Percentiles rank a stretch among this genome's conserved stretches.
phyloP scores from a whole-genome alignment of 164 flowering plant species.

The Piper betle region DNA sequence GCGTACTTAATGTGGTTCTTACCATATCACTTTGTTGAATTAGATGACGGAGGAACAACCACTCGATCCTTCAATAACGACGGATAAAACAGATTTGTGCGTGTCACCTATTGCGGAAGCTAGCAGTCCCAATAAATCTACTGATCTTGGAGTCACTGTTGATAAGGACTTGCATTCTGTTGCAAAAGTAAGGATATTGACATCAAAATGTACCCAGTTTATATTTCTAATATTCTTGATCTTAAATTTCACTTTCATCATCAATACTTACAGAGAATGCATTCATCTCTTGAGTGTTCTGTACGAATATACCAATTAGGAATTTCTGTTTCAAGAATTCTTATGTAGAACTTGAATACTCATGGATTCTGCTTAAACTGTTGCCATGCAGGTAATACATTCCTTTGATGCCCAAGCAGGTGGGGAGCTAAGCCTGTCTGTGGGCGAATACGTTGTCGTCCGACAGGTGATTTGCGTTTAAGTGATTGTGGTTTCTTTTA shows the following conservation, averaged over 20 bases:
- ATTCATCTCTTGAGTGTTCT: too few species aligned
- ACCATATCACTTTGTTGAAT: neutral
- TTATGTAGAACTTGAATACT: neutral
- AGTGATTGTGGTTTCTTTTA: neutral
- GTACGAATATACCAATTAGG: too few species aligned
- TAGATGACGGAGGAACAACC: constrained; percentile 45
- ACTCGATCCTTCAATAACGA: constrained; percentile 18
- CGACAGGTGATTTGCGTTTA: constrained; percentile 39
- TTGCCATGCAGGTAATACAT: constrained; percentile 45
- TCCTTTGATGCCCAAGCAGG: constrained; percentile 78
- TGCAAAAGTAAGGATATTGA: constrained; percentile 38
- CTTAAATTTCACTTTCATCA: neutral
- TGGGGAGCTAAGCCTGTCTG: constrained; percentile 58
- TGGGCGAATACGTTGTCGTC: constrained; percentile 56
- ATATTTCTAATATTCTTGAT: neutral
- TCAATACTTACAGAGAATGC: too few species aligned
- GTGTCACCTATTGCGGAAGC: constrained; percentile 13
- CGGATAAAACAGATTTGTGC: constrained; percentile 15
- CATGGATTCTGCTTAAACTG: neutral
- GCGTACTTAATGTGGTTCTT: neutral
- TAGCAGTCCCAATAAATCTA: constrained; percentile 18
- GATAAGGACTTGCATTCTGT: constrained; percentile 24
- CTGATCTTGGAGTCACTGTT: constrained; percentile 12
- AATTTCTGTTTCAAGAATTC: too few species aligned
- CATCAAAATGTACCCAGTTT: neutral